These are phyloP conservation scores for Penicillium verhagenii DNA, from an alignment of 495 filamentous ascomycete genomes.

Conservation along the genomic window DNA sequence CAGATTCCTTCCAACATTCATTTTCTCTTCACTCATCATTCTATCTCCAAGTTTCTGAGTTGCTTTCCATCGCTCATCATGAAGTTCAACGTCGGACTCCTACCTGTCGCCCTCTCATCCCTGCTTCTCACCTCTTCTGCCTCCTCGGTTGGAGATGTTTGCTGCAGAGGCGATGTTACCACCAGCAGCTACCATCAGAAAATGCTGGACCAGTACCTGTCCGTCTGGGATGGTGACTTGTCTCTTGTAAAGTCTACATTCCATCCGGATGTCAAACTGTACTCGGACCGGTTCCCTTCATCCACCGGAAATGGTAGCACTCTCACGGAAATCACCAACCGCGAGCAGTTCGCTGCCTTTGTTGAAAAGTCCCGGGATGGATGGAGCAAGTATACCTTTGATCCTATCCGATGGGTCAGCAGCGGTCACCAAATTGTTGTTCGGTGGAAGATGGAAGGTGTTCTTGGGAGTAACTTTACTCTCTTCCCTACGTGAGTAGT, in stretches of 20 bases:
- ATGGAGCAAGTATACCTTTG: not conserved
- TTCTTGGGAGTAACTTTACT: not conserved
- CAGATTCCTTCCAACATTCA: not conserved
- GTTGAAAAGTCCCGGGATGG: not conserved
- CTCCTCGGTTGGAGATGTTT: not conserved
- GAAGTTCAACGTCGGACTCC: not conserved
- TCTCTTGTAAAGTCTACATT: no score
- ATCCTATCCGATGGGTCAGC: not conserved
- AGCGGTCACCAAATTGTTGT: not conserved
- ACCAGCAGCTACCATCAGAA: not conserved
- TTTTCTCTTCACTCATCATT: not conserved
- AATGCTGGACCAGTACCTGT: not conserved
- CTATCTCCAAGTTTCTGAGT: not conserved
- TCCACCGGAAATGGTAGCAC: no score
- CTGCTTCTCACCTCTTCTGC: not conserved
- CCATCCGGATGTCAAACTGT: no score
- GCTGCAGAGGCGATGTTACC: not conserved
- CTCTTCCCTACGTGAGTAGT: not conserved
- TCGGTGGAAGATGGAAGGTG: not conserved
- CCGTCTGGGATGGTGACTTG: no score
- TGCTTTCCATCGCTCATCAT: not conserved
- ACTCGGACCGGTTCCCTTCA: no score
- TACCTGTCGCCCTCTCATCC: no score
- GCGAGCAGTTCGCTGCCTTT: not conserved
- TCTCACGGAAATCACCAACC: slow-evolving; percentile 2